phyloP scores from a whole-genome alignment of 345 rosid species.

The Gossypium sturtianum region DNA sequence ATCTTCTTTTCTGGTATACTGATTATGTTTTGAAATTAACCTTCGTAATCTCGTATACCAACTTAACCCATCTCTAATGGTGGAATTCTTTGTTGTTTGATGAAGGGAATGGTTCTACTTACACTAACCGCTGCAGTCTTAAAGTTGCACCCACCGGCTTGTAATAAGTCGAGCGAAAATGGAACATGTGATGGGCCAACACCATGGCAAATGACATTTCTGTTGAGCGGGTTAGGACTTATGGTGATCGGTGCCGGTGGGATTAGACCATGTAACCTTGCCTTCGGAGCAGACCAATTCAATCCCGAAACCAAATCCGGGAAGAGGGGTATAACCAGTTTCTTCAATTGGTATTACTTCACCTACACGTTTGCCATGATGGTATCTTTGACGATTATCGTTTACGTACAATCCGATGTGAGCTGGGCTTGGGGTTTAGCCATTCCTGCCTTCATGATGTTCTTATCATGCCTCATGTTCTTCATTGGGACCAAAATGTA shows the following conservation, averaged over 20 bases:
- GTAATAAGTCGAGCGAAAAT: constrained; percentile 7
- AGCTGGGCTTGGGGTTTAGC: constrained; percentile 58
- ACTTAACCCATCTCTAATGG: neutral
- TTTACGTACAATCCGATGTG: constrained; percentile 45
- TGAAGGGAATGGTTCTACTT: constrained; percentile 39
- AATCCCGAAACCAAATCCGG: constrained; percentile 41
- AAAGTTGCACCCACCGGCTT: constrained; percentile 33
- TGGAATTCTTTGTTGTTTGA: neutral
- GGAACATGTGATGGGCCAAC: constrained; percentile 24
- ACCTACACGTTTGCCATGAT: constrained; percentile 41
- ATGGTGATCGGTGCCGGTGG: constrained; percentile 45
- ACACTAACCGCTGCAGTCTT: constrained; percentile 37
- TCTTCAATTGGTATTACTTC: constrained; percentile 58
- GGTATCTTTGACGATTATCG: constrained; percentile 38
- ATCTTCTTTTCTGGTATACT: constrained; percentile 50
- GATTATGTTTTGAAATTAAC: neutral
- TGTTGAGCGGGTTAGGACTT: constrained; percentile 25
- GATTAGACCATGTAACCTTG: constrained; percentile 48
- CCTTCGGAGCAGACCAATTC: constrained; percentile 57
- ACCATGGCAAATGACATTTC: constrained; percentile 31
- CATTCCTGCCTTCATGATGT: constrained; percentile 44
- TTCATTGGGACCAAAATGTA: constrained; percentile 36
- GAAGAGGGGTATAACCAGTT: constrained; percentile 35
- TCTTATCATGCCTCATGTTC: constrained; percentile 32
- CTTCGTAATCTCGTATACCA: neutral